Evolutionary conservation across 805 yeast species (phyloP).

Genomic region (Wickerhamomyces bovis): DNA sequence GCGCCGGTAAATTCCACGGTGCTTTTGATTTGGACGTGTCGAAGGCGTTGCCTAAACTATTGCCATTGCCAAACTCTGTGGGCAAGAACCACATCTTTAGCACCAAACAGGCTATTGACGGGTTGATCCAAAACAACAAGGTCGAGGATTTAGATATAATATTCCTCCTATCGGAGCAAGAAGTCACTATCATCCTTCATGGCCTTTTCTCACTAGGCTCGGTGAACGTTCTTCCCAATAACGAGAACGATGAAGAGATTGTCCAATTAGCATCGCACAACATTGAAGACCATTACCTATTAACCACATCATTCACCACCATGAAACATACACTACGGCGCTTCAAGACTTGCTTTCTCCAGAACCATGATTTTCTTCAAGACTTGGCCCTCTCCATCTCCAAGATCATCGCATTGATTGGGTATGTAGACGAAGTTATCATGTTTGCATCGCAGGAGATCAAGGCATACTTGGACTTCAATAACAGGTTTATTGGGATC

Average conservation of each 20-base stretch:
- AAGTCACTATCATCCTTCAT: constrained; percentile 26
- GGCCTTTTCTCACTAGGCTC: constrained; percentile 29
- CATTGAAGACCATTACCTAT: constrained; percentile 12
- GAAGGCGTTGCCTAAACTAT: constrained; percentile 32
- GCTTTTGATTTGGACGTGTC: constrained; percentile 27
- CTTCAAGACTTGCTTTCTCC: constrained; percentile 8
- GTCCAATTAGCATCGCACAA: constrained; percentile 8
- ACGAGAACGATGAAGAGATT: constrained; percentile 16
- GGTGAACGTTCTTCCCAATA: constrained; percentile 6
- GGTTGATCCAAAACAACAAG: constrained; percentile 19
- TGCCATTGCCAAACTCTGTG: constrained; percentile 23
- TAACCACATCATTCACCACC: constrained; percentile 18
- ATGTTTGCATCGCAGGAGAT: constrained; percentile 25
- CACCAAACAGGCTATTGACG: constrained; percentile 25
- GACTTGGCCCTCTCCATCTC: constrained; percentile 14
- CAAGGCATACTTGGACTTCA: constrained; percentile 33
- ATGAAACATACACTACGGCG: constrained; percentile 16
- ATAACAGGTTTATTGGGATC: constrained; percentile 28
- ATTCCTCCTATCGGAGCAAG: constrained; percentile 17
- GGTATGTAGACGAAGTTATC: constrained; percentile 29
- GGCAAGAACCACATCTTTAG: constrained; percentile 15
- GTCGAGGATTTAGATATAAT: constrained; percentile 23
- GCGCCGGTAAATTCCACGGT: constrained; percentile 15
- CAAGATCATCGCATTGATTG: constrained; percentile 22
- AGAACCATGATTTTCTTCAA: constrained; percentile 10